These are phyloP conservation scores for Claviceps cyperi DNA, from an alignment of 2,329 filamentous ascomycete species.

Conservation along the genomic window DNA sequence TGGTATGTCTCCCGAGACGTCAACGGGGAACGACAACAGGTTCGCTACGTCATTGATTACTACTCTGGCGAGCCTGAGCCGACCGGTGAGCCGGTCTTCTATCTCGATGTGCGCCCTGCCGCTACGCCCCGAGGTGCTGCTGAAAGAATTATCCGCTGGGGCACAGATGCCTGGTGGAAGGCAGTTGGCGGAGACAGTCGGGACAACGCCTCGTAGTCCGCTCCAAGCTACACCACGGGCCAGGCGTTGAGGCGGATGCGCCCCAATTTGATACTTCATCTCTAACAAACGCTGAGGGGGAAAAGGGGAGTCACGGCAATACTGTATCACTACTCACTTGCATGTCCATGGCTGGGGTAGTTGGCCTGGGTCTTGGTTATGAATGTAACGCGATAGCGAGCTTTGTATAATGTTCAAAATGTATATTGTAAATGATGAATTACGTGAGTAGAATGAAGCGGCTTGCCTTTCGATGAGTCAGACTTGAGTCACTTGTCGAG, in stretches of 20 bases:
- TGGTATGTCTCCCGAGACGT: conserved; percentile 76
- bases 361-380: conserved; percentile 9
- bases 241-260: conserved; percentile 7
- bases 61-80: conserved; percentile 73
- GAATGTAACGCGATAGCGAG: conserved; percentile 5
- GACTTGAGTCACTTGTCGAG: no score
- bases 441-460: not conserved
- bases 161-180: conserved; percentile 86
- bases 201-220: conserved; percentile 16
- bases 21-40: conserved; percentile 55
- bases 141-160: conserved; percentile 77
- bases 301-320: not conserved
- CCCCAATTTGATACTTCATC: not conserved
- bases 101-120: conserved; percentile 83
- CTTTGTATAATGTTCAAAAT: conserved; percentile 1
- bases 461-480: not conserved
- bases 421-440: not conserved
- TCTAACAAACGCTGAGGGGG: not conserved
- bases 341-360: not conserved
- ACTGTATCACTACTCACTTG: conserved; percentile 5
- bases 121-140: conserved; percentile 65
- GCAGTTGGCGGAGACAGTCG: conserved; percentile 59
- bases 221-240: no score
- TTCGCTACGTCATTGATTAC: conserved; percentile 95
- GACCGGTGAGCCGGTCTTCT: conserved; percentile 87